Conservation (phyloP, 768 basidiomycete genomes). For the Suillus luteus region DNA sequence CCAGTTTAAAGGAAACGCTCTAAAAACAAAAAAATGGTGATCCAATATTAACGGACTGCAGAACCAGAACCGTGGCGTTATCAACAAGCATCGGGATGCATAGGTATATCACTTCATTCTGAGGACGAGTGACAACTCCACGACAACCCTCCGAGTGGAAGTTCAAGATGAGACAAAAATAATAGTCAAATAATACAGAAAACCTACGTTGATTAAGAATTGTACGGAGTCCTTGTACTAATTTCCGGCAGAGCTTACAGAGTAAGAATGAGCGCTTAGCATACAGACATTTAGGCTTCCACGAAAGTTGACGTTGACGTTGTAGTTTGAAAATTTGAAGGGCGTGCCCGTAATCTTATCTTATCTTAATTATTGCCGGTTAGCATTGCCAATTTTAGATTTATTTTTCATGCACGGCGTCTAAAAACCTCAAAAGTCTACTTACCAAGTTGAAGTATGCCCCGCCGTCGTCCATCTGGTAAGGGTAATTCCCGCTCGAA, state of each 20-base stretch:
- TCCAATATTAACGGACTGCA: background rate
- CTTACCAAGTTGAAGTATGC: conserved; percentile 38
- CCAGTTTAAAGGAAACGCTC: too few relatives aligned
- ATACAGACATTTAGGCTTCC: background rate
- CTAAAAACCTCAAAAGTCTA: background rate
- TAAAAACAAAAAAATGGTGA: too few relatives aligned
- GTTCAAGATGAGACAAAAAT: background rate
- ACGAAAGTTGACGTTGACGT: too few relatives aligned
- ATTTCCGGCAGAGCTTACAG: background rate
- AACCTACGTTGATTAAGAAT: background rate
- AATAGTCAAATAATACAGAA: background rate
- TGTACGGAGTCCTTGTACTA: background rate
- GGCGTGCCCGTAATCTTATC: background rate
- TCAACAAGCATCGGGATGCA: background rate
- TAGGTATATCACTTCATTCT: background rate
- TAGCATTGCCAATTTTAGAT: background rate
- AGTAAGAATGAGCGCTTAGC: background rate
- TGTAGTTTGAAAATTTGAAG: background rate
- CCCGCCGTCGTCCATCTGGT: conserved; percentile 42
- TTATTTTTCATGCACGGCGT: background rate
- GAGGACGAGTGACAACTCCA: background rate
- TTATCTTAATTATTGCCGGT: background rate
- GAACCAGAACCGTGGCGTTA: background rate
- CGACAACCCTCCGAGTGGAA: too few relatives aligned
- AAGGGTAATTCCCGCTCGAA: conserved; percentile 37